Evolutionary conservation across 2,329 filamentous ascomycete genomes (phyloP), one percentile per base, ranked within the genome.

Genomic region (Claviceps humidiphila): DNA sequence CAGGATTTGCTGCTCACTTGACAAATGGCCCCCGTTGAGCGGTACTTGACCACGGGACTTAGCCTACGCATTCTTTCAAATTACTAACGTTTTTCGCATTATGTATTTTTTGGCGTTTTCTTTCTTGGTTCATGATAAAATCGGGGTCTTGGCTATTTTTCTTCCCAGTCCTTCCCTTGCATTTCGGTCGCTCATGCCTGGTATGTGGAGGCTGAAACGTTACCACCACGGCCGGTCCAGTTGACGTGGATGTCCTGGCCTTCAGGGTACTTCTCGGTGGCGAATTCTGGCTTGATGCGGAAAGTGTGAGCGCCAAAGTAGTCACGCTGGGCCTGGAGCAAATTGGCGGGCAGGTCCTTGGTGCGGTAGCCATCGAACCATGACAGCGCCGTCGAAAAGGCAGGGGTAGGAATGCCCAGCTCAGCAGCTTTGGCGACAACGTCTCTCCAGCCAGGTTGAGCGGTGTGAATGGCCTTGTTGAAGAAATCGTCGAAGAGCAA

Each of bases 321-420:
- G 73, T 98, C 93, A 78, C 93, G 87, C 81, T 98, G 93, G 54
- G 91, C 93, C 78, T 98, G 93, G 66, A 98, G 83, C 58, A 98
- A 80, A 81, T 97, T 98, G 78, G 93, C 93, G 56, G 93, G 93
- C 62, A 98, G 83, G 70, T 97, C 84, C 80, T 91, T 89, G 71
- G 91, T 90, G 71, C 93, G 87, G 83, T 97, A 96, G 59, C 93
- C 93, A 70, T 98, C 93, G 75, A 94, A 98, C 89, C 95, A 98
- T 68, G 87, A 90, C 65, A 98, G 82, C 49, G 93, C 93, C 56
- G 93, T 97, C 69, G 86, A 89, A 84, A 98, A 98, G 65, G 88
- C 89, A 43, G 93, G 93, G 52, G 89, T 93, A 60, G 93, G 93
- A 68, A 98, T 94, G 73, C 93, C 93, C 74, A 94, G 88, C 58